phyloP scores from a whole-genome alignment of 2,329 filamentous ascomycete species.

The Venturiaceae sp. region DNA sequence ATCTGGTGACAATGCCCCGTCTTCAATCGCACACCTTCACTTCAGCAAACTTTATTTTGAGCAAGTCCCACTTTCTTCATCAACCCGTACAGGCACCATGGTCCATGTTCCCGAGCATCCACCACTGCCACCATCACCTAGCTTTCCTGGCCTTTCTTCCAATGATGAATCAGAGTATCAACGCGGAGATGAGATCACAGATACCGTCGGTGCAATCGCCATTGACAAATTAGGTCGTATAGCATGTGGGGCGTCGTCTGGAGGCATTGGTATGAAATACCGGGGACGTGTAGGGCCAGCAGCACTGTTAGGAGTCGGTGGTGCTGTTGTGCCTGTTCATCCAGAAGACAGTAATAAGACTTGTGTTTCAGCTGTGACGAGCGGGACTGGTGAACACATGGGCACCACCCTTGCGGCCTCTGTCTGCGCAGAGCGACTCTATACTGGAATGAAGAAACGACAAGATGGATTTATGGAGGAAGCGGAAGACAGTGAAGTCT shows the following conservation, averaged over 20 bases:
- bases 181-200: constrained; percentile 53
- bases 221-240: constrained; percentile 80
- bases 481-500: constrained; percentile 47
- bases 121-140: constrained; percentile 7
- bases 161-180: background rate
- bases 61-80: too few relatives aligned
- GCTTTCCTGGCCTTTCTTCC: background rate
- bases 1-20: constrained; percentile 8
- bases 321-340: constrained; percentile 73
- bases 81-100: too few relatives aligned
- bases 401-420: constrained; percentile 86
- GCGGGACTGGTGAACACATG: constrained; percentile 97
- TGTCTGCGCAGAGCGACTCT: constrained; percentile 77
- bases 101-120: constrained; percentile 13
- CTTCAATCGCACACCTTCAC: constrained; percentile 1
- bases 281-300: constrained; percentile 84
- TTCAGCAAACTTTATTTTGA: too few relatives aligned
- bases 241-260: constrained; percentile 90
- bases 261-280: constrained; percentile 98
- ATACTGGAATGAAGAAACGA: constrained; percentile 54
- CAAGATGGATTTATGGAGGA: constrained; percentile 51
- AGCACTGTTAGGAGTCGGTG: constrained; percentile 84
- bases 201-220: constrained; percentile 93
- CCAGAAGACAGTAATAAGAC: constrained; percentile 57
- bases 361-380: constrained; percentile 76